Evolutionary conservation across 2,329 filamentous ascomycete genomes (phyloP).

Genomic region (Aspergillus sp.): DNA sequence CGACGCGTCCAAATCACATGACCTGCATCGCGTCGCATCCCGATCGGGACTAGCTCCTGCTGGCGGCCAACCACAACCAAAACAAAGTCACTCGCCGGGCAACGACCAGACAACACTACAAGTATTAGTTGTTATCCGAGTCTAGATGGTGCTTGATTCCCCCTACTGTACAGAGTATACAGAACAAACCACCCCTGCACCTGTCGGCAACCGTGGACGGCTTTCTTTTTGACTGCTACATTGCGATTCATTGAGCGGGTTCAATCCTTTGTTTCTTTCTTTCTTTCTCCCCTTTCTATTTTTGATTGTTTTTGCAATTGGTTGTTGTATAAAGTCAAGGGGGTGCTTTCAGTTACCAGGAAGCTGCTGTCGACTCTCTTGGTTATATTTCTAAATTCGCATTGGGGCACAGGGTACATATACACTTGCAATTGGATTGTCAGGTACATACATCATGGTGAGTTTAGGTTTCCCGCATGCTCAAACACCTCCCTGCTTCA

Average conservation of each 20-base stretch:
- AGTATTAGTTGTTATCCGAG: no score
- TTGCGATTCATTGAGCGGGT: neutral
- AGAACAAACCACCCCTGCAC: neutral
- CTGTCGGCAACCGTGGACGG: neutral
- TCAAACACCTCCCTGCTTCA: no score
- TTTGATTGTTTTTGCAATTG: neutral
- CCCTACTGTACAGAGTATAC: no score
- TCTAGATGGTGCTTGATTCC: no score
- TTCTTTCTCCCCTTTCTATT: neutral
- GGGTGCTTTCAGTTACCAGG: neutral
- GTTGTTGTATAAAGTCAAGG: neutral
- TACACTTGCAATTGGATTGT: no score
- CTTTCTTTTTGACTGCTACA: neutral
- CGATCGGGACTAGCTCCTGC: constrained; percentile 8
- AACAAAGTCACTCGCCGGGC: constrained; percentile 11
- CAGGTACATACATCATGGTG: neutral
- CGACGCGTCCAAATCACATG: neutral
- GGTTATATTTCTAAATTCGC: neutral
- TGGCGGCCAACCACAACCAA: constrained; percentile 6
- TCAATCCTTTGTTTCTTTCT: neutral
- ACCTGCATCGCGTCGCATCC: constrained; percentile 5
- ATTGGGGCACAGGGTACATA: no score
- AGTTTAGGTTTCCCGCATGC: neutral
- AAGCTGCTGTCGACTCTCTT: neutral
- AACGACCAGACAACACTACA: neutral